Conservation (phyloP, 805 yeast species). For the Candida hispaniensis region DNA sequence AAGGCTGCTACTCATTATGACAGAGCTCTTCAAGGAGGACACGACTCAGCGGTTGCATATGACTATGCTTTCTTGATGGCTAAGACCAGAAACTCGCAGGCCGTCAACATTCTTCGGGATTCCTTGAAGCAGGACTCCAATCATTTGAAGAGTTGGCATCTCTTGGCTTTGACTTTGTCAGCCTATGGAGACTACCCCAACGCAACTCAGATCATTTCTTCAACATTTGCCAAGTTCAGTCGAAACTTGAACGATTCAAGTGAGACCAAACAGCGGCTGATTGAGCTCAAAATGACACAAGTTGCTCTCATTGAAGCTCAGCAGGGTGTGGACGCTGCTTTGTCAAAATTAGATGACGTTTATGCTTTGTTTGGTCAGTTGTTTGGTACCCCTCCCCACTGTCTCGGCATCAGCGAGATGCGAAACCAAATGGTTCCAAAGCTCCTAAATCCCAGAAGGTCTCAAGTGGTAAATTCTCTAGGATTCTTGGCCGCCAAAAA, state of each 20-base stretch:
- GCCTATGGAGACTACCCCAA: constrained; percentile 47
- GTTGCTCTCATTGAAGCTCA: constrained; percentile 55
- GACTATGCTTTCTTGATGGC: constrained; percentile 28
- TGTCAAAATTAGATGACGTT: constrained; percentile 56
- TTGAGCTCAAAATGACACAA: constrained; percentile 64
- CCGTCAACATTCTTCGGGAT: constrained; percentile 22
- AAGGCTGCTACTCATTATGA: constrained; percentile 20
- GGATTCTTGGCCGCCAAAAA: too few relatives aligned
- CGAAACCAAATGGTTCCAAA: too few relatives aligned
- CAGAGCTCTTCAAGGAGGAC: constrained; percentile 16
- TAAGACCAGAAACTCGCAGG: constrained; percentile 21
- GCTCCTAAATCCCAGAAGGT: too few relatives aligned
- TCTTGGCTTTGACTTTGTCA: constrained; percentile 53
- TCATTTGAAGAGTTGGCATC: constrained; percentile 54
- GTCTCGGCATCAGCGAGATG: too few relatives aligned
- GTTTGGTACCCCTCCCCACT: constrained; percentile 26
- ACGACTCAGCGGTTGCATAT: constrained; percentile 17
- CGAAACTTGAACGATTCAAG: constrained; percentile 28
- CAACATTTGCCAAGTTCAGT: constrained; percentile 33
- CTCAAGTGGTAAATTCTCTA: too few relatives aligned
- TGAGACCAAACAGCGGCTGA: constrained; percentile 37
- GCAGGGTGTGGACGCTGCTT: constrained; percentile 46
- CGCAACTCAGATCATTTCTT: constrained; percentile 46
- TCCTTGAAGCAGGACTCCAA: constrained; percentile 35
- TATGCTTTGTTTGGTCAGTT: constrained; percentile 47